Evolutionary conservation across 768 basidiomycete species (phyloP).

Genomic region (Saitozyma podzolica): DNA sequence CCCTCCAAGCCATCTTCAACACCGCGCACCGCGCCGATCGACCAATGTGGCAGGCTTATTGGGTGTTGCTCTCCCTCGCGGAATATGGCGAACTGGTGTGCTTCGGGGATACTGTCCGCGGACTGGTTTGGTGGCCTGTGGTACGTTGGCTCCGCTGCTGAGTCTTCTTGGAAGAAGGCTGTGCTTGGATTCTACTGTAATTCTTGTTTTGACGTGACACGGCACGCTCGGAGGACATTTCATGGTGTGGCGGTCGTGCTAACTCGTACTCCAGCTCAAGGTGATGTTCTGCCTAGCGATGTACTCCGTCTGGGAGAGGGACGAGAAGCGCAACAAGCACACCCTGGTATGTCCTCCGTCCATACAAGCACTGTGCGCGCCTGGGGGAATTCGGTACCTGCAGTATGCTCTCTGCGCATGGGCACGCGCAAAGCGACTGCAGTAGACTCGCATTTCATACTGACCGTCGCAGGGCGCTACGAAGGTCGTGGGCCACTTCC

Average conservation of each 20-base stretch:
- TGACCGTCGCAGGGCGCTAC: constrained; percentile 21
- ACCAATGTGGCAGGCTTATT: constrained; percentile 30
- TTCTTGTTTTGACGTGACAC: too few relatives aligned
- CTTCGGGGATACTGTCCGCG: constrained; percentile 25
- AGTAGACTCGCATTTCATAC: too few relatives aligned
- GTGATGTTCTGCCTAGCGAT: constrained; percentile 23
- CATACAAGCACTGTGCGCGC: background rate
- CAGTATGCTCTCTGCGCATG: too few relatives aligned
- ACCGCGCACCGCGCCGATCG: background rate
- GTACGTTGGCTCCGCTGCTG: constrained; percentile 10
- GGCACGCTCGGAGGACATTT: too few relatives aligned
- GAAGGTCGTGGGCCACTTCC: constrained; percentile 25
- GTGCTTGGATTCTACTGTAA: too few relatives aligned
- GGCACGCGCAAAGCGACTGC: too few relatives aligned
- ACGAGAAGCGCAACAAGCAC: constrained; percentile 12
- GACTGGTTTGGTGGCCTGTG: constrained; percentile 35
- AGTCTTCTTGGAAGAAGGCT: too few relatives aligned
- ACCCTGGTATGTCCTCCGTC: constrained; percentile 1
- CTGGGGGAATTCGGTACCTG: background rate
- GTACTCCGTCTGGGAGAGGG: constrained; percentile 15
- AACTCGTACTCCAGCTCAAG: constrained; percentile 22
- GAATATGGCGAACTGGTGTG: constrained; percentile 38
- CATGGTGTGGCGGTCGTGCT: background rate
- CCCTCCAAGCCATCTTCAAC: constrained; percentile 15
- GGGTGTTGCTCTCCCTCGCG: constrained; percentile 22